Conservation (phyloP, 768 basidiomycete genomes). For the Tulasnella calospora region DNA sequence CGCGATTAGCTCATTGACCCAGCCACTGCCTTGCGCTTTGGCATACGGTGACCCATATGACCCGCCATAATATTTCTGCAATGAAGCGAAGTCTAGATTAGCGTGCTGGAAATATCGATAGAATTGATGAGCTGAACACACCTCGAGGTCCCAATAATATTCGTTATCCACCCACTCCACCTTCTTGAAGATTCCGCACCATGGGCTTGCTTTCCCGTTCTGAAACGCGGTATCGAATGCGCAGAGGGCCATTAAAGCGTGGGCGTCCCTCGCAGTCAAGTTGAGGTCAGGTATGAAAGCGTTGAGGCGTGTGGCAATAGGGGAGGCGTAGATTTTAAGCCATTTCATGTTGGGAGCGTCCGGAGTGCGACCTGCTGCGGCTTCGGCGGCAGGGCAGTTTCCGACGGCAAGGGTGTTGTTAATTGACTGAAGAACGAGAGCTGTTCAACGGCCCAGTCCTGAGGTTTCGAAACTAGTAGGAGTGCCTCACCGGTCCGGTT, state of each 20-base stretch:
- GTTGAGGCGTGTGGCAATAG: conserved; percentile 11
- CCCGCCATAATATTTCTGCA: conserved; percentile 19
- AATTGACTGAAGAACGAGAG: background rate
- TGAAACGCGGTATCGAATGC: conserved; percentile 19
- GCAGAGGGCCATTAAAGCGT: conserved; percentile 22
- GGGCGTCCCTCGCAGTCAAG: background rate
- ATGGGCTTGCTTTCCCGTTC: conserved; percentile 3
- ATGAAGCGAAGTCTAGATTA: background rate
- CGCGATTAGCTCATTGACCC: conserved; percentile 27
- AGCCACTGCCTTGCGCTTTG: conserved; percentile 17
- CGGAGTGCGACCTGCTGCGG: background rate
- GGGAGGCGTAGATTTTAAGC: conserved; percentile 10
- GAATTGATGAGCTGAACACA: background rate
- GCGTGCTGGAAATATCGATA: background rate
- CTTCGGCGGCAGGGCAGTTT: background rate
- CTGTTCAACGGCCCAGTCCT: background rate
- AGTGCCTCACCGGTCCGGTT: background rate
- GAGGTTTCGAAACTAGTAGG: background rate
- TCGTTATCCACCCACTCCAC: conserved; percentile 18
- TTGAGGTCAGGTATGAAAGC: conserved; percentile 11
- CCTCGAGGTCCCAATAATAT: conserved; percentile 24
- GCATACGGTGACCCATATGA: background rate
- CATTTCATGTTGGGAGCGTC: background rate
- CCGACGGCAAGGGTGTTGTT: conserved; percentile 20
- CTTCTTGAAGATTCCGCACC: conserved; percentile 16